A percentile compares a stretch with the other conserved stretches of the same genome.
These are phyloP conservation scores for Colletotrichum lupini DNA, from an alignment of 2,329 filamentous ascomycete species.

Conservation along the genomic window DNA sequence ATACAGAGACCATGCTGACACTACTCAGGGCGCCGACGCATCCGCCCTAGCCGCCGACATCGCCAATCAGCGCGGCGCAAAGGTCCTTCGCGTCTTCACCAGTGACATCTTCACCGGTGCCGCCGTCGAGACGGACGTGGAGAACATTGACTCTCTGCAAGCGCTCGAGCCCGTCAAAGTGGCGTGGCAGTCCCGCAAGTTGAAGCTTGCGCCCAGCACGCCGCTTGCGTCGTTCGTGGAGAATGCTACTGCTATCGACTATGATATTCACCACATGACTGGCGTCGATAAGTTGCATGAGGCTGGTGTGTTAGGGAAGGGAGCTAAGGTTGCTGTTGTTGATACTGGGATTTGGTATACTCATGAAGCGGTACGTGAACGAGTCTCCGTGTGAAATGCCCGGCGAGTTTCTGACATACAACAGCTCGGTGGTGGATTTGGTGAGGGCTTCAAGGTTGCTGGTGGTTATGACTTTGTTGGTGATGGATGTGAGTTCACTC, in stretches of 20 bases:
- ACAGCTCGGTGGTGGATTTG: constrained; percentile 28
- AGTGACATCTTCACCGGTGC: constrained; percentile 44
- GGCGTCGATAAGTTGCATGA: constrained; percentile 52
- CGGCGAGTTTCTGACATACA: neutral
- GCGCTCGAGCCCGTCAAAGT: constrained; percentile 18
- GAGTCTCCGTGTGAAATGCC: neutral
- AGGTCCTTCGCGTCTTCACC: constrained; percentile 34
- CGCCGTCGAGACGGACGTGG: constrained; percentile 29
- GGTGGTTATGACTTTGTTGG: constrained; percentile 29
- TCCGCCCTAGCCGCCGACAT: constrained; percentile 4
- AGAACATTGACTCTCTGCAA: constrained; percentile 35
- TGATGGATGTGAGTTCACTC: constrained; percentile 34
- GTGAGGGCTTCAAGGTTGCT: constrained; percentile 28
- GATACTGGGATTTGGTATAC: constrained; percentile 29
- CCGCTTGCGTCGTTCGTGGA: constrained; percentile 8
- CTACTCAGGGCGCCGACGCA: constrained; percentile 7
- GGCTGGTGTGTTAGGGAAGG: constrained; percentile 42
- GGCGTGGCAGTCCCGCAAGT: constrained; percentile 30
- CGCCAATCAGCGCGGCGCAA: constrained; percentile 16
- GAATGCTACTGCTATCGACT: constrained; percentile 40
- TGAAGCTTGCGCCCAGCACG: constrained; percentile 14
- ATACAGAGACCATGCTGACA: neutral
- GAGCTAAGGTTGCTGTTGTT: constrained; percentile 25
- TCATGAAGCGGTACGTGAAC: constrained; percentile 21
- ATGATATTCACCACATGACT: constrained; percentile 50